phyloP scores from a whole-genome alignment of 2,329 filamentous ascomycete genomes.

The Xylariaceae sp. region DNA sequence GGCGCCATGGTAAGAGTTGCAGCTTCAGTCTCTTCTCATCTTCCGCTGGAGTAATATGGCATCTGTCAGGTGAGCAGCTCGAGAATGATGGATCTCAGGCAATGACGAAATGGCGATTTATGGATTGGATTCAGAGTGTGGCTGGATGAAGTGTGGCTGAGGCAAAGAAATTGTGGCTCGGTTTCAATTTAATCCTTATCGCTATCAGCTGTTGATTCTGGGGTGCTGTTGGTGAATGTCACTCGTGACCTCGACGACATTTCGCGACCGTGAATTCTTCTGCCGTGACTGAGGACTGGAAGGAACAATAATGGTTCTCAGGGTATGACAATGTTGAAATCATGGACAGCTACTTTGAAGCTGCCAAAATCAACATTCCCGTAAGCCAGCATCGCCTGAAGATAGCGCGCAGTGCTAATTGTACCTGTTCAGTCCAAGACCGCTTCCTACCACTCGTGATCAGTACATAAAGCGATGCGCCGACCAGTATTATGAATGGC shows the following conservation, averaged over 20 bases:
- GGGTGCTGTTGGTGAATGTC: neutral
- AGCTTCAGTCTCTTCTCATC: neutral
- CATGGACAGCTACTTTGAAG: conserved; percentile 69
- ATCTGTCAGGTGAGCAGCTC: neutral
- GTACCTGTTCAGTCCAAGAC: conserved; percentile 42
- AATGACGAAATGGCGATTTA: conserved; percentile 18
- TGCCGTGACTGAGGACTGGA: conserved; percentile 1
- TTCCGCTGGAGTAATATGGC: neutral
- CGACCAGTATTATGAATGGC: conserved; percentile 88
- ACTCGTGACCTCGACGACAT: neutral
- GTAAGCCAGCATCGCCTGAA: conserved; percentile 37
- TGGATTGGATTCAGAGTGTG: neutral
- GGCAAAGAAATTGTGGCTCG: neutral
- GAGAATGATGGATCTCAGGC: conserved; percentile 1
- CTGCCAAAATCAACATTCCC: conserved; percentile 71
- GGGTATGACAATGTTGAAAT: conserved; percentile 43
- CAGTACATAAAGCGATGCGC: conserved; percentile 70
- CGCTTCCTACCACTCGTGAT: conserved; percentile 44
- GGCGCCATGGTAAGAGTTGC: conserved; percentile 62
- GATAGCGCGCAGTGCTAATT: conserved; percentile 18
- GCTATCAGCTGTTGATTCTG: neutral
- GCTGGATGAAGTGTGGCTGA: neutral
- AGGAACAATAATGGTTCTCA: conserved; percentile 21
- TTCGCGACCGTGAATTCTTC: neutral
- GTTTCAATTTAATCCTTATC: conserved; percentile 3